Base-by-base conservation (phyloP, 371 early-diverging fungal species). In the Mucor piriformis region DNA sequence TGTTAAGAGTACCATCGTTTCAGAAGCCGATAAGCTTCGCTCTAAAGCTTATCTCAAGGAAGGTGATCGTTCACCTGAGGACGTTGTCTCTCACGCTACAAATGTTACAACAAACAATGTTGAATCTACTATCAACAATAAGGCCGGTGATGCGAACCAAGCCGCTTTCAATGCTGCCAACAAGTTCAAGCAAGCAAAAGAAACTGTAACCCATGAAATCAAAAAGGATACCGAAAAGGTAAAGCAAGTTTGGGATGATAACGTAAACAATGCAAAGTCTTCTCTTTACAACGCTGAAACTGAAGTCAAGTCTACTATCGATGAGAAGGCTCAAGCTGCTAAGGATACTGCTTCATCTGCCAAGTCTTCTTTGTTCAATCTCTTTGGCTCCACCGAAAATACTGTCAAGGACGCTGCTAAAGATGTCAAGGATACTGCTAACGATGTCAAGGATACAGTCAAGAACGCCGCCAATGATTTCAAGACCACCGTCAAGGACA, bases 1-100 rank as follows among this genome's bases (percentile, higher is more conserved):
- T 21, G 7, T 38, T 13, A 5, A 33, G 8, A n/a, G n/a, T n/a
- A n/a, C n/a, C n/a, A n/a, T n/a, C n/a, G n/a, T n/a, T n/a, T 40
- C 16, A 2, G 57, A 61, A 25, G 48, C 60, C 6, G 64, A 70
- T 12, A 49, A 35, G 10, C 70, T 74, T 44, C 35, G 43, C 10
- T 50, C 56, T 2, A 59, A 74, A 11, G 72, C 72, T 20, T 72
- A 75, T 37, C 21, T 75, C 37, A 69, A 72, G 52, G 61, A 59
- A 21, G 76, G 76, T 10, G 46, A 59, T 21, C 59, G 57, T 23
- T 38, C 59, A n/a, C 62, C 76, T 0, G 76, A 69, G 18, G 48
- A 61, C 8, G 68, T 75, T 12, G 25, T 50, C 7, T 55, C 52
- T 6, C 50, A 29, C 29, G 29, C 29, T 29, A 29, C 29, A 6